A percentile compares a stretch with the other conserved stretches of the same genome.
Conservation (phyloP, 306 rosid species). For the Lotus japonicus region DNA sequence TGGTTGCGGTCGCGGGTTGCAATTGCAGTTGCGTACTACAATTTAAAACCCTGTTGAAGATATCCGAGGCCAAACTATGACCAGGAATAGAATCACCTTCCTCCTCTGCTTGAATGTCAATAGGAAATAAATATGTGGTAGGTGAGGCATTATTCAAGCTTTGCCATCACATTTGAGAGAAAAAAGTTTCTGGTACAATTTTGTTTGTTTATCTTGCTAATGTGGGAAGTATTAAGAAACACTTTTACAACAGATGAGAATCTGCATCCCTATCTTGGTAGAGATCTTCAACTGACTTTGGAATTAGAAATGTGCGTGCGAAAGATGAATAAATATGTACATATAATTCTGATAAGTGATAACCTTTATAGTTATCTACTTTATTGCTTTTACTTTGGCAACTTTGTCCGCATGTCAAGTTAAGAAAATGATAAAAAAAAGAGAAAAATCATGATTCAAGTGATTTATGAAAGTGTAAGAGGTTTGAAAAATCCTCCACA, state of each 20-base stretch:
- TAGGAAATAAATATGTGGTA: constrained; percentile 1
- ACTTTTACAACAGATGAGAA: constrained; percentile 10
- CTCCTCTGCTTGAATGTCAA: constrained; percentile 27
- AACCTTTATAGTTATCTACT: neutral
- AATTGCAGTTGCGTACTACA: no score
- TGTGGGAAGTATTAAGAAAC: constrained; percentile 24
- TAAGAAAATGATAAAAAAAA: no score
- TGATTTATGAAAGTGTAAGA: neutral
- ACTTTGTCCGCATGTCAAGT: no score
- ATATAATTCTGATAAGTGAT: neutral
- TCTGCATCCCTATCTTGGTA: constrained; percentile 23
- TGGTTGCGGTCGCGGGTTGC: no score
- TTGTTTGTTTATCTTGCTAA: constrained; percentile 30
- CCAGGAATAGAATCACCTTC: constrained; percentile 14
- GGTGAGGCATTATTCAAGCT: constrained; percentile 19
- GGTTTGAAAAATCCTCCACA: constrained; percentile 3
- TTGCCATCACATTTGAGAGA: neutral
- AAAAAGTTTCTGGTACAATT: constrained; percentile 18
- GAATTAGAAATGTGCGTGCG: neutral
- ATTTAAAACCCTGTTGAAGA: neutral
- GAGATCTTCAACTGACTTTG: neutral
- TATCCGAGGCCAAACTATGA: constrained; percentile 13
- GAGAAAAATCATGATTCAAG: neutral
- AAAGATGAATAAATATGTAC: constrained; percentile 9
- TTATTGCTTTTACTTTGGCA: neutral